These are phyloP conservation scores for Myxozyma nipponensis DNA, from an alignment of 805 yeast genomes.

Conservation along the genomic window DNA sequence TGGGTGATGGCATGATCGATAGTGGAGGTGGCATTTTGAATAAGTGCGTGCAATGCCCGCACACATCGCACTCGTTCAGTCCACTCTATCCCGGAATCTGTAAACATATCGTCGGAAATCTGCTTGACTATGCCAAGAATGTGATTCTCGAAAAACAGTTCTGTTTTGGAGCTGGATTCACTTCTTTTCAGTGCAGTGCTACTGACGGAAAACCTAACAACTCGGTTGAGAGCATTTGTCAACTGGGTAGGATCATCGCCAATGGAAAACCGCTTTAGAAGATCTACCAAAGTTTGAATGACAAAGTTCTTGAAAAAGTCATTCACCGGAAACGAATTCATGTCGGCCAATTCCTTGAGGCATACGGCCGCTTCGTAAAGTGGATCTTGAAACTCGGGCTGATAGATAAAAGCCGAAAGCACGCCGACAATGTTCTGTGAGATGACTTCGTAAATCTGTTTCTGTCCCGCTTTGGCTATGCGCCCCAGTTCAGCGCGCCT, in stretches of 20 bases:
- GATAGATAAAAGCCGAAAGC: slow-evolving; percentile 55
- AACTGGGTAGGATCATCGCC: slow-evolving; percentile 23
- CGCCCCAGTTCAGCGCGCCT: slow-evolving; percentile 58
- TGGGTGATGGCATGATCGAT: slow-evolving; percentile 75
- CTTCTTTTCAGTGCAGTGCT: not conserved
- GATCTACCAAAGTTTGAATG: slow-evolving; percentile 32
- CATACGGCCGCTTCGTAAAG: slow-evolving; percentile 50
- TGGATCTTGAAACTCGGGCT: slow-evolving; percentile 45
- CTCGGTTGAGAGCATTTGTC: slow-evolving; percentile 14
- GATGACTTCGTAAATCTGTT: slow-evolving; percentile 47
- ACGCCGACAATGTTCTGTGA: slow-evolving; percentile 49
- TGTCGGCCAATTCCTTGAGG: slow-evolving; percentile 50
- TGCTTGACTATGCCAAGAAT: slow-evolving; percentile 72
- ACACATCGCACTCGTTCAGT: slow-evolving; percentile 68
- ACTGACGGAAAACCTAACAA: not conserved
- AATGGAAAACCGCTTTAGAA: slow-evolving; percentile 44
- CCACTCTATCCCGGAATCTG: slow-evolving; percentile 67
- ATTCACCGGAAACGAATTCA: slow-evolving; percentile 18
- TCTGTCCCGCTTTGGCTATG: slow-evolving; percentile 53
- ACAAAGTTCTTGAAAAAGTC: slow-evolving; percentile 33
- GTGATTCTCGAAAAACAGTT: slow-evolving; percentile 50
- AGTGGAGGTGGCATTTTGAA: slow-evolving; percentile 50
- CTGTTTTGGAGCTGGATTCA: slow-evolving; percentile 30
- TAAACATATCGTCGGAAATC: slow-evolving; percentile 76
- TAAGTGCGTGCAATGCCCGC: slow-evolving; percentile 66